Evolutionary conservation across 805 yeast genomes (phyloP), one percentile per base, ranked within the genome.

Genomic region (Yarrowia deformans): DNA sequence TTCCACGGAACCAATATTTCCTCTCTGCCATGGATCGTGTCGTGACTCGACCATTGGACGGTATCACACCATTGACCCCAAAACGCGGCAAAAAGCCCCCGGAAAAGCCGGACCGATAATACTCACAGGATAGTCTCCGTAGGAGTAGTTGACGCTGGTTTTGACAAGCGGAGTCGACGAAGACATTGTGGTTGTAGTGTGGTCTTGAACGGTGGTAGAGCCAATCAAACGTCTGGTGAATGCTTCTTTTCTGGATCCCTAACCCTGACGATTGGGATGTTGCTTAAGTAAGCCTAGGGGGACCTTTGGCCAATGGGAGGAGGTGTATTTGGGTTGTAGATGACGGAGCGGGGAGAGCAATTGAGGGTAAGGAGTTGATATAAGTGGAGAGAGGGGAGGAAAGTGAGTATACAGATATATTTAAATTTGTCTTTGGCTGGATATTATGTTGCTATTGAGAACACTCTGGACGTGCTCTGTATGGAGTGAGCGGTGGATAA

Each of bases 151-250:
- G 66, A 60, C 66, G 18, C 66, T 60, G 42, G 66, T 60, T 45
- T 60, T 60, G 66, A 60, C 66, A 60, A 60, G 10, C 66, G 66
- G 66, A 60, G 66, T 60, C 52, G 66, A 43, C 66, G 66, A 60
- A 60, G 66, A 60, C 66, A 60, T 60, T 43, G 52, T 60, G 52
- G 52, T 43, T 42, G 66, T 60, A 43, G 66, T 60, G 50, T 43
- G 52, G 66, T 60, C 63, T 56, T 56, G 66, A 45, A 60, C 52
- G 42, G 40, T 60, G 66, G 32, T 60, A n/a, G 66, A 60, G 66
- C 66, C 66, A 60, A 60, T 60, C 66, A 60, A 43, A 60, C 66
- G 46, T 40, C 66, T 60, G 49, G 52, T 60, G 66, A 60, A 60
- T 60, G 50, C 45, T 34, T 60, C 66, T 60, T 60, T 60, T 39